Evolutionary conservation across 306 rosid genomes (phyloP).

Genomic region (Cucumis cinereus): DNA sequence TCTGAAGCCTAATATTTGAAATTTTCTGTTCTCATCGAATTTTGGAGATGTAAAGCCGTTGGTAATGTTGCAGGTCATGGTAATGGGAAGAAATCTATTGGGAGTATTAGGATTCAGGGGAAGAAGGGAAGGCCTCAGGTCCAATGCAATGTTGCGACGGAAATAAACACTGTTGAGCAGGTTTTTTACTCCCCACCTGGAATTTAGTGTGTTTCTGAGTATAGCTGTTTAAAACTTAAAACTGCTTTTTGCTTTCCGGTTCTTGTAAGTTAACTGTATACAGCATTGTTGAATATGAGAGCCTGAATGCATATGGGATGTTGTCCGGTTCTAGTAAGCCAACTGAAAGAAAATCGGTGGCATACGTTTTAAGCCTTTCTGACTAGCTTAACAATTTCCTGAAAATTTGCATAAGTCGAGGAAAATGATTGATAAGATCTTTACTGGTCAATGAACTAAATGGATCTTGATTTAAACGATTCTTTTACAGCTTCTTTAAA

Average conservation of each 20-base stretch:
- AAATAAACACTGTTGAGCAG: slow-evolving; percentile 63
- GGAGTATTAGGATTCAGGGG: slow-evolving; percentile 45
- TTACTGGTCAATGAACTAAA: background rate
- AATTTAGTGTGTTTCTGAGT: background rate
- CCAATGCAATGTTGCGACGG: slow-evolving; percentile 66
- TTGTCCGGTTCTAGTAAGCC: background rate
- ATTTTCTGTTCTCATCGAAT: background rate
- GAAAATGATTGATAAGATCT: background rate
- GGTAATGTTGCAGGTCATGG: slow-evolving; percentile 38
- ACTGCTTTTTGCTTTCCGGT: background rate
- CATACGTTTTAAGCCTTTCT: background rate
- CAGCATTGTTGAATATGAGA: background rate
- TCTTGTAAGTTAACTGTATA: background rate
- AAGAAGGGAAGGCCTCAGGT: slow-evolving; percentile 50
- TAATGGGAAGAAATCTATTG: slow-evolving; percentile 36
- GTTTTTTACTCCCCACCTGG: slow-evolving; percentile 9
- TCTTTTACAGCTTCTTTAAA: background rate
- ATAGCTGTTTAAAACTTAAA: background rate
- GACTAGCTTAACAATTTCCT: background rate
- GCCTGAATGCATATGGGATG: no score
- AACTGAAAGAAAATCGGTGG: background rate
- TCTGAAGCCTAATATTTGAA: background rate
- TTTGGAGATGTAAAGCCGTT: slow-evolving; percentile 5
- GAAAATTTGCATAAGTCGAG: background rate
- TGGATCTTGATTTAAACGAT: background rate